Percentiles rank a stretch among this genome's conserved stretches.
These are phyloP conservation scores for Adenanthera pavonina DNA, from an alignment of 306 rosid genomes.

Conservation along the genomic window DNA sequence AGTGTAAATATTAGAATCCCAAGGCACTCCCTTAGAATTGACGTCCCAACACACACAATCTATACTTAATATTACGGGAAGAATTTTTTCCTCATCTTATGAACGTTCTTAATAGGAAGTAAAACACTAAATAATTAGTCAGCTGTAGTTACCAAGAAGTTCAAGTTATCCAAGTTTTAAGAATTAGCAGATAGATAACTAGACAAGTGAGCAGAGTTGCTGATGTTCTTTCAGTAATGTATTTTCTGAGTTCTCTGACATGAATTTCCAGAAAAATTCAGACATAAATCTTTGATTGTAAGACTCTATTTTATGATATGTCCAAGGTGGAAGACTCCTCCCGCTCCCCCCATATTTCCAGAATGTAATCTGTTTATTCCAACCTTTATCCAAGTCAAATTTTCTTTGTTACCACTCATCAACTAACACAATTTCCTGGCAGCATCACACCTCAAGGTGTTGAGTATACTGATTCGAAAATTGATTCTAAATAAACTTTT, in stretches of 20 bases:
- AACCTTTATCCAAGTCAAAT: not conserved
- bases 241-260: not conserved
- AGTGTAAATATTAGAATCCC: not conserved
- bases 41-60: not conserved
- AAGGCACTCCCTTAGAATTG: not conserved
- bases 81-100: not conserved
- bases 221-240: not conserved
- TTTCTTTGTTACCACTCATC: not conserved
- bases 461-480: not conserved
- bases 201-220: not conserved
- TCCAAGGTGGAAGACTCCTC: not conserved
- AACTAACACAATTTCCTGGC: not conserved
- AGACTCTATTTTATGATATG: not conserved
- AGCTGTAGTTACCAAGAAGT: not conserved
- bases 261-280: not conserved
- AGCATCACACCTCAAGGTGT: not conserved
- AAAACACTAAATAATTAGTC: not conserved
- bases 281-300: not conserved
- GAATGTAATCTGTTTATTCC: not conserved
- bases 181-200: not conserved
- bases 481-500: not conserved
- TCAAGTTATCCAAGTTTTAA: not conserved
- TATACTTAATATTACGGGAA: not conserved
- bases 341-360: not conserved
- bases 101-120: not conserved